Percentiles rank a stretch among this genome's conserved stretches.
Evolutionary conservation across 441 rosid genomes (phyloP).

Genomic region (Mallotus repandus): DNA sequence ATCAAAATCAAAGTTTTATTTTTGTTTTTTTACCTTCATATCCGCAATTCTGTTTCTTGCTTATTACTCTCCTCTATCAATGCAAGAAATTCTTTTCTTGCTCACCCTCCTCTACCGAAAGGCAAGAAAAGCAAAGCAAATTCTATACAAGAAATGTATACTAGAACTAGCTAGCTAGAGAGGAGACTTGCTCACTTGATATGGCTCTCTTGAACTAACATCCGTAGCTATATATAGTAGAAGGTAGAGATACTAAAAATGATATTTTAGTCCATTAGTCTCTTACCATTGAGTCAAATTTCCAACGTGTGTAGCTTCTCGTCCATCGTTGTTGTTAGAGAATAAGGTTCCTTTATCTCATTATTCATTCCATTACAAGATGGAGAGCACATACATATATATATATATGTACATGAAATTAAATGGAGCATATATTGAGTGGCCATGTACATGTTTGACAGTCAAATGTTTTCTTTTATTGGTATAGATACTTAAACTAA

Average conservation of each 20-base stretch:
- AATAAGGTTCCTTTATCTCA: conserved; percentile 41
- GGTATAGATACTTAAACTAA: conserved; percentile 8
- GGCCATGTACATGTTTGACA: not conserved
- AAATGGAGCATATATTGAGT: not conserved
- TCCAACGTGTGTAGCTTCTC: conserved; percentile 32
- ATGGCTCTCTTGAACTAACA: conserved; percentile 13
- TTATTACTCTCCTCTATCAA: conserved; percentile 3
- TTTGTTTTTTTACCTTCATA: conserved; percentile 20
- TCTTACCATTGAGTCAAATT: conserved; percentile 22
- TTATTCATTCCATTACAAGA: conserved; percentile 7
- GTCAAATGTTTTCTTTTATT: conserved; percentile 17
- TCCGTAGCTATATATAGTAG: conserved; percentile 33
- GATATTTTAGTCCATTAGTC: conserved; percentile 14
- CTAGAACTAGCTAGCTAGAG: too few species aligned
- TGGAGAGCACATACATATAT: not conserved
- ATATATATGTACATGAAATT: not conserved
- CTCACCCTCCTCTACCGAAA: not conserved
- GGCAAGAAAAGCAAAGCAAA: not conserved
- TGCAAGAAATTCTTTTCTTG: conserved; percentile 5
- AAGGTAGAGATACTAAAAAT: not conserved
- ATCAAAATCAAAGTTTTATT: not conserved
- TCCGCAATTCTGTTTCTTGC: not conserved
- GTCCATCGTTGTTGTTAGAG: conserved; percentile 37
- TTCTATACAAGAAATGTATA: not conserved
- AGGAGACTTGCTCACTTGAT: not conserved